A percentile compares a stretch with the other conserved stretches of the same genome.
Conservation (phyloP, 106 monocot species). For the Dactylorhiza incarnata region DNA sequence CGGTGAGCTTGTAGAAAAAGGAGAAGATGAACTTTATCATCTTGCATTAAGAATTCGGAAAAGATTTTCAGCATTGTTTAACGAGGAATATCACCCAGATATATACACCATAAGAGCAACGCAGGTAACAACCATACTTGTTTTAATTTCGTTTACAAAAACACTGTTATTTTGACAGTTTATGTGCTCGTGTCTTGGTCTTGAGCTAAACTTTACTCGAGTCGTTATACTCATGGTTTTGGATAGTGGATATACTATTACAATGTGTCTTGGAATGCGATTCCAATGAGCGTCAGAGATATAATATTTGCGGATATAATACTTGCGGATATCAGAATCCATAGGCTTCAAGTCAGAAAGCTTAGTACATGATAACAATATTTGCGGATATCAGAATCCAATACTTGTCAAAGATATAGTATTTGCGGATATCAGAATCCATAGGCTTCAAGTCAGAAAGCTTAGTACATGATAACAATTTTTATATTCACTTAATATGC, state of each 20-base stretch:
- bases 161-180: background rate
- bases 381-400: no score
- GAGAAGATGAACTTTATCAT: slow-evolving; percentile 72
- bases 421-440: no score
- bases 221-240: background rate
- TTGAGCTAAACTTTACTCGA: background rate
- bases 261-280: background rate
- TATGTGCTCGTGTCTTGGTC: background rate
- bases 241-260: background rate
- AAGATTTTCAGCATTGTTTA: slow-evolving; percentile 66
- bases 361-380: no score
- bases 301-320: no score
- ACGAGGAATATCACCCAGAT: slow-evolving; percentile 82
- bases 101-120: slow-evolving; percentile 72
- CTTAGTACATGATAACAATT: no score
- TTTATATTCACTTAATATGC: no score
- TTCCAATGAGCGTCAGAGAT: no score
- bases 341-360: no score
- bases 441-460: no score
- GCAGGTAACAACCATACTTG: slow-evolving; percentile 40
- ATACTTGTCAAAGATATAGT: no score
- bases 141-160: background rate
- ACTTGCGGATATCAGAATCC: no score
- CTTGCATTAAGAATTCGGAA: slow-evolving; percentile 67
- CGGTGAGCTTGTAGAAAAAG: slow-evolving; percentile 68